Evolutionary conservation across 2,329 filamentous ascomycete genomes (phyloP).

Genomic region (Chaetomium strumarium): DNA sequence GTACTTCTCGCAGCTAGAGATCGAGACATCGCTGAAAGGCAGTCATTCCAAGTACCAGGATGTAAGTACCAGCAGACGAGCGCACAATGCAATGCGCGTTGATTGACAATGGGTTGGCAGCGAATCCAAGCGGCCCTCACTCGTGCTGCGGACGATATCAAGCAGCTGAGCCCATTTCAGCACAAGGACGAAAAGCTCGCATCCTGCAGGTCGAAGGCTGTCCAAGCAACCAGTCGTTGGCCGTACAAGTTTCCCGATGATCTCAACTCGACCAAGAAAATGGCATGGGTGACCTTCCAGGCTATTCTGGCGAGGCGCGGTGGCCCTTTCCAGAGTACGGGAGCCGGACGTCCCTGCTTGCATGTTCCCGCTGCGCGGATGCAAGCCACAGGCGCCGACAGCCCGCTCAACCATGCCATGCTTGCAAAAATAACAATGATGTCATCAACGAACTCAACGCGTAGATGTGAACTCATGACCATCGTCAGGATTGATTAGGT

Average conservation of each 20-base stretch:
- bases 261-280: background rate
- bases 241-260: conserved; percentile 3
- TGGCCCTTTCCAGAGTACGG: background rate
- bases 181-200: conserved; percentile 2
- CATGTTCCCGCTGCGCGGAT: background rate
- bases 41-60: conserved; percentile 1
- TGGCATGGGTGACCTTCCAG: background rate
- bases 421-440: background rate
- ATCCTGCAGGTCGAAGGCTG: background rate
- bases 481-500: too few relatives aligned
- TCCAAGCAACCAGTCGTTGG: conserved; percentile 1
- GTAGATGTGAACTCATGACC: background rate
- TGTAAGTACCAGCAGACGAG: background rate
- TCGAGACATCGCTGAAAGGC: background rate
- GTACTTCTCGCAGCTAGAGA: background rate
- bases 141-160: background rate
- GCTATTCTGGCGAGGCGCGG: conserved; percentile 2
- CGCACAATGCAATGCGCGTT: too few relatives aligned
- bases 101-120: background rate
- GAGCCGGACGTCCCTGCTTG: background rate
- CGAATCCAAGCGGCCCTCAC: background rate
- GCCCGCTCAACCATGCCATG: background rate
- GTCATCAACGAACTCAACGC: background rate
- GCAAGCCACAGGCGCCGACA: background rate
- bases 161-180: background rate